Evolutionary conservation across 805 yeast genomes (phyloP).

Genomic region (Pichia paraexigua): DNA sequence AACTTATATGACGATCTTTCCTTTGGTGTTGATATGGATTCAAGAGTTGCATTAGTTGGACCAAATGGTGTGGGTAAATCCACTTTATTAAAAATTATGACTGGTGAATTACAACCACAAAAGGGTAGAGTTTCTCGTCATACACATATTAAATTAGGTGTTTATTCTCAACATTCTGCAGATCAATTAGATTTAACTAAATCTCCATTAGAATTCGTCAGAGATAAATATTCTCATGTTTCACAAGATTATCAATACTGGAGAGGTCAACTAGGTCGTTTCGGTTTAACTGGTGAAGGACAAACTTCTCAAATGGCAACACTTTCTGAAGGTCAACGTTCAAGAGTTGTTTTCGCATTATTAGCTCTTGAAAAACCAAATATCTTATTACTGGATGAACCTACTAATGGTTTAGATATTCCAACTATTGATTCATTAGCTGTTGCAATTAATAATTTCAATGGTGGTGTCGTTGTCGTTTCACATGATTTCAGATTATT

Average conservation of each 20-base stretch:
- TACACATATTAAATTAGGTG: slow-evolving; percentile 96
- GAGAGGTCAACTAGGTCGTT: slow-evolving; percentile 97
- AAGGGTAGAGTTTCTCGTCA: slow-evolving; percentile 94
- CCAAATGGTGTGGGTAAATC: slow-evolving; percentile 99
- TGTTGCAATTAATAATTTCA: slow-evolving; percentile 87
- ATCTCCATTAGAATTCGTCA: slow-evolving; percentile 92
- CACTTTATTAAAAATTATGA: slow-evolving; percentile 90
- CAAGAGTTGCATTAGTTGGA: slow-evolving; percentile 95
- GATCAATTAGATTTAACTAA: slow-evolving; percentile 95
- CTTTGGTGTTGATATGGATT: slow-evolving; percentile 99
- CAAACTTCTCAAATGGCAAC: slow-evolving; percentile 99
- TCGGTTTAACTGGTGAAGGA: slow-evolving; percentile 97
- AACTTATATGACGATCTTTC: slow-evolving; percentile 84
- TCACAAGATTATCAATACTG: slow-evolving; percentile 98
- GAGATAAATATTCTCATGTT: slow-evolving; percentile 81
- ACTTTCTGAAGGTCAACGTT: slow-evolving; percentile 97
- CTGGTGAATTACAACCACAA: slow-evolving; percentile 87
- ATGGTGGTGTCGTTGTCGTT: slow-evolving; percentile 98
- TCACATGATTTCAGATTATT: slow-evolving; percentile 98
- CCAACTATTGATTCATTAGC: slow-evolving; percentile 98
- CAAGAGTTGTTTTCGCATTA: slow-evolving; percentile 95
- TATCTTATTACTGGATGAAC: slow-evolving; percentile 93
- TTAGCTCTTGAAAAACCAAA: slow-evolving; percentile 94
- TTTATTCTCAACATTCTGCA: slow-evolving; percentile 97
- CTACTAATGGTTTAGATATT: slow-evolving; percentile 98